Percentiles rank a stretch among this genome's conserved stretches.
Conservation (phyloP, 345 rosid genomes). For the Conringia planisiliqua region DNA sequence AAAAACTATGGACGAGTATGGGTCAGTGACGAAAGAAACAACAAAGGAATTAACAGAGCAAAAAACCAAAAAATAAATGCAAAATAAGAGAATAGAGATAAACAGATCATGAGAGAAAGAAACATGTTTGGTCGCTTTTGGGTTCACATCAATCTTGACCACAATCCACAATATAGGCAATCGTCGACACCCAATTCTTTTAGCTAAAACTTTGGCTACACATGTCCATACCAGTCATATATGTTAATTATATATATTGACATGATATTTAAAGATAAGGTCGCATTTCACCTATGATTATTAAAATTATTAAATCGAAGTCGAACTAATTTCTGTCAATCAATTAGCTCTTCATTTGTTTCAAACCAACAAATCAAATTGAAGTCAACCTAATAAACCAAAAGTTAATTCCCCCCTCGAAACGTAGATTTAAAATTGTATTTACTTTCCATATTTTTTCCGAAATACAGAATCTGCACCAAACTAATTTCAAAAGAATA, state of each 20-base stretch:
- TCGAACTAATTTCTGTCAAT: background rate
- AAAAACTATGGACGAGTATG: background rate
- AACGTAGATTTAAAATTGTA: background rate
- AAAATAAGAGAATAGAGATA: background rate
- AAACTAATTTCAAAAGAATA: background rate
- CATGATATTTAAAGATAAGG: background rate
- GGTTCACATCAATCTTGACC: slow-evolving; percentile 29
- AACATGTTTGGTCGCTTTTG: slow-evolving; percentile 13
- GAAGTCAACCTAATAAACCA: background rate
- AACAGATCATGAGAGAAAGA: background rate
- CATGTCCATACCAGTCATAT: slow-evolving; percentile 6
- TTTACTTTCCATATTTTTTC: background rate
- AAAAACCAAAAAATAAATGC: background rate
- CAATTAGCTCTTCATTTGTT: background rate
- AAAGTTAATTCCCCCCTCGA: no score
- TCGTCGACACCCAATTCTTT: background rate
- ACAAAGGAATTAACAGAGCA: background rate
- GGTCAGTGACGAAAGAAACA: slow-evolving; percentile 13
- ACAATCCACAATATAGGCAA: background rate
- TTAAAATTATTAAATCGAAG: background rate
- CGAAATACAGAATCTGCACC: background rate
- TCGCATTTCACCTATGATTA: background rate
- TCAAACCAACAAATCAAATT: background rate
- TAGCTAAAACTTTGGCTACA: background rate
- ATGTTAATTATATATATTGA: background rate